Percentiles rank a stretch among this genome's conserved stretches.
Conservation (phyloP, 1,139 yeast genomes). For the Wickerhamomyces sp. region DNA sequence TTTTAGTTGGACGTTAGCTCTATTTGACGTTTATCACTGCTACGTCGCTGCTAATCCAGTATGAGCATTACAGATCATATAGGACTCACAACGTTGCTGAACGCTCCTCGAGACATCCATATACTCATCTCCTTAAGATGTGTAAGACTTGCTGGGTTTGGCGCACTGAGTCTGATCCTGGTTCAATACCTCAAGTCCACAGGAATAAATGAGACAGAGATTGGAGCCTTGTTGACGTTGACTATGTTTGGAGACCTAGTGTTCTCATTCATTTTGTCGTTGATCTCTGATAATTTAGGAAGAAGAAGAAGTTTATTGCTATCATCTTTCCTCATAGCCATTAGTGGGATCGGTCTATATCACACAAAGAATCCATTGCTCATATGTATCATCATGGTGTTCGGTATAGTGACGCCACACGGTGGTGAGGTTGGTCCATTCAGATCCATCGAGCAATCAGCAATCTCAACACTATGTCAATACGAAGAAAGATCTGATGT, state of each 20-base stretch:
- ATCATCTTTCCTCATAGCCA: slow-evolving; percentile 68
- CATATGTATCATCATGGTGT: slow-evolving; percentile 55
- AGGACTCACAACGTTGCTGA: slow-evolving; percentile 22
- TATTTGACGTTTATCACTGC: no score
- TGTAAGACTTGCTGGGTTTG: slow-evolving; percentile 37
- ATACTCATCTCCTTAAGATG: slow-evolving; percentile 31
- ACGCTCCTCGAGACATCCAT: slow-evolving; percentile 29
- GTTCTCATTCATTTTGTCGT: slow-evolving; percentile 65
- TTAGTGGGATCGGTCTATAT: slow-evolving; percentile 63
- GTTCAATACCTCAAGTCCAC: slow-evolving; percentile 51
- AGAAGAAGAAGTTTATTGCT: slow-evolving; percentile 57
- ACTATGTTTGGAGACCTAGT: slow-evolving; percentile 77
- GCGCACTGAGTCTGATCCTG: slow-evolving; percentile 37
- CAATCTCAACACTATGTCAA: slow-evolving; percentile 75
- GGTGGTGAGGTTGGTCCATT: slow-evolving; percentile 95
- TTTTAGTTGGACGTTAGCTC: no score
- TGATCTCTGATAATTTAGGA: slow-evolving; percentile 76
- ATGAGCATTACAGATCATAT: slow-evolving; percentile 1
- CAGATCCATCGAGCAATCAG: slow-evolving; percentile 82
- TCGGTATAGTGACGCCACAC: slow-evolving; percentile 80
- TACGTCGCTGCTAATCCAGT: no score
- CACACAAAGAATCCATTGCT: slow-evolving; percentile 44
- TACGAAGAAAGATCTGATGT: slow-evolving; percentile 64
- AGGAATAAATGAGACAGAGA: slow-evolving; percentile 49
- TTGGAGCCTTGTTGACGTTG: slow-evolving; percentile 78